Evolutionary conservation across 2,329 filamentous ascomycete species (phyloP).

Genomic region (Eutypella sp.): DNA sequence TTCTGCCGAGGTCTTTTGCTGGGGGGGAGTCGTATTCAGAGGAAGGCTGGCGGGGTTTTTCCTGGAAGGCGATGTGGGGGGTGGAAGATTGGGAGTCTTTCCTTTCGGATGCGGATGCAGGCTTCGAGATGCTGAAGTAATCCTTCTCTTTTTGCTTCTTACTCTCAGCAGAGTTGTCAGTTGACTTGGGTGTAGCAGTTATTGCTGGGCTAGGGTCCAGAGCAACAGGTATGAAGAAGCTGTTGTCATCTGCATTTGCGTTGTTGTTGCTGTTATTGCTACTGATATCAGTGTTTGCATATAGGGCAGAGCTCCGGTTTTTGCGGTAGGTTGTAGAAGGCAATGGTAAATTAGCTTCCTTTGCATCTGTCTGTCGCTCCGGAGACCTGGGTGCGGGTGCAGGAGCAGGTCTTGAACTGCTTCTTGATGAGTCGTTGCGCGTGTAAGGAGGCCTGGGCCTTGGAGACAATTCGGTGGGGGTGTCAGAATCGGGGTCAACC

Average conservation of each 20-base stretch:
- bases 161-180: constrained; percentile 38
- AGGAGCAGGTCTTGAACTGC: constrained; percentile 47
- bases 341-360: constrained; percentile 60
- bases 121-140: constrained; percentile 50
- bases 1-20: constrained; percentile 44
- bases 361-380: constrained; percentile 42
- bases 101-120: constrained; percentile 36
- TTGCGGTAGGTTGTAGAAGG: constrained; percentile 74
- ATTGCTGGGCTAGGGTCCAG: constrained; percentile 64
- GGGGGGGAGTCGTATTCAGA: constrained; percentile 55
- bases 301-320: constrained; percentile 67
- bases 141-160: constrained; percentile 50
- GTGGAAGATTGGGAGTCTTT: constrained; percentile 55
- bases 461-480: constrained; percentile 65
- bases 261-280: constrained; percentile 26
- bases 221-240: constrained; percentile 72
- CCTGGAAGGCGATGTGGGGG: constrained; percentile 89
- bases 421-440: constrained; percentile 50
- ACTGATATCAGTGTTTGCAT: constrained; percentile 41
- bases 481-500: constrained; percentile 58
- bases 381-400: constrained; percentile 47
- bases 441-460: constrained; percentile 49
- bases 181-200: constrained; percentile 49
- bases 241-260: constrained; percentile 54
- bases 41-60: constrained; percentile 66